Conservation (phyloP, 306 rosid species). For the Begonia fuchsioides region DNA sequence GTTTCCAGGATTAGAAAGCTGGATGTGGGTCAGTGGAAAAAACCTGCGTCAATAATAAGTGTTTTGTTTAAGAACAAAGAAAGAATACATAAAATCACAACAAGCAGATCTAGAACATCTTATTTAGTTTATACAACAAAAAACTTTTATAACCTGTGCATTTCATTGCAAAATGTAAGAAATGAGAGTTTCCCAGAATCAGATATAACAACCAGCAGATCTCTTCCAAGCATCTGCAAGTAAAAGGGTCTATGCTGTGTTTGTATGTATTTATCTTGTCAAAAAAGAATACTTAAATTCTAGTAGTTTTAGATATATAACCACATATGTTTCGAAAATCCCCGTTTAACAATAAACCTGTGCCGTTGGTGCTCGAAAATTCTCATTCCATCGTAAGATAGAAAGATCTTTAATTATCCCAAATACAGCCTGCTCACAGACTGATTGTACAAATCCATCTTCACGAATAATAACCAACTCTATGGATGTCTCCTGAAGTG, state of each 20-base stretch:
- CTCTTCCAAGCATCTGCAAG: conserved; percentile 66
- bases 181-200: conserved; percentile 94
- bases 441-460: conserved; percentile 68
- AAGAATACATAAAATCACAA: background rate
- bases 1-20: conserved; percentile 76
- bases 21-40: conserved; percentile 59
- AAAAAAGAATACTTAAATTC: background rate
- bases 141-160: conserved; percentile 55
- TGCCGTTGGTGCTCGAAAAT: conserved; percentile 25
- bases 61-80: conserved; percentile 1
- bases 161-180: conserved; percentile 84
- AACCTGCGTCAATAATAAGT: conserved; percentile 34
- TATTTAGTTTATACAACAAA: conserved; percentile 1
- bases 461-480: conserved; percentile 67
- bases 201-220: conserved; percentile 66
- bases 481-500: conserved; percentile 69
- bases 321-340: background rate
- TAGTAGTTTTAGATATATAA: background rate
- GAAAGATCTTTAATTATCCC: conserved; percentile 84
- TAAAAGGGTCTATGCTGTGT: background rate
- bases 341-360: conserved; percentile 30
- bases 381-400: conserved; percentile 70
- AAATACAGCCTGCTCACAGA: conserved; percentile 85
- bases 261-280: background rate
- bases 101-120: background rate